These are phyloP conservation scores for Yarrowia osloensis DNA, from an alignment of 805 yeast genomes.

Conservation along the genomic window DNA sequence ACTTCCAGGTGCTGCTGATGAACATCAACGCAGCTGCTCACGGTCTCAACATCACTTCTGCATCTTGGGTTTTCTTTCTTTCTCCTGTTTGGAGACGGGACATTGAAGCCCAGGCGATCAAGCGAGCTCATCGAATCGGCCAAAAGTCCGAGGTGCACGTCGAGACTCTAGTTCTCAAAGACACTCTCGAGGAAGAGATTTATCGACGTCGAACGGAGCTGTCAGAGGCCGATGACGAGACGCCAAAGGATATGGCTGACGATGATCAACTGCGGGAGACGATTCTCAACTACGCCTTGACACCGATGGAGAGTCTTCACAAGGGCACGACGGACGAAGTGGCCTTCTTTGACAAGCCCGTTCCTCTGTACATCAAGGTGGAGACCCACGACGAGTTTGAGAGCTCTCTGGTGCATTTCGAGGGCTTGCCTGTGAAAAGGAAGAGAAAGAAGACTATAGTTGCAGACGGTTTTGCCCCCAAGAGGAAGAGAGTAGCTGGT, in stretches of 20 bases:
- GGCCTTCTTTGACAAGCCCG: neutral
- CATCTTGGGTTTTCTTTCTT: conserved; percentile 82
- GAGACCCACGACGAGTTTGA: neutral
- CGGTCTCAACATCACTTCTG: conserved; percentile 82
- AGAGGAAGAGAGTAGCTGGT: too few species aligned
- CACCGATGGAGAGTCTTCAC: neutral
- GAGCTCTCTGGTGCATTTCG: neutral
- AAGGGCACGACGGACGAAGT: conserved; percentile 1
- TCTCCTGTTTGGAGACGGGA: conserved; percentile 98
- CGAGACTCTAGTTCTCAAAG: conserved; percentile 74
- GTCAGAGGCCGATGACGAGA: neutral
- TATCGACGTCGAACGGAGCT: conserved; percentile 29
- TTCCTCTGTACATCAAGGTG: neutral
- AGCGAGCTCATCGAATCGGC: conserved; percentile 88
- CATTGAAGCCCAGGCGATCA: conserved; percentile 87
- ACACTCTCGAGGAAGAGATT: conserved; percentile 67
- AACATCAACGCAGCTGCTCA: conserved; percentile 93
- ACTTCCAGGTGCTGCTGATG: conserved; percentile 54
- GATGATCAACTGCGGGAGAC: conserved; percentile 1
- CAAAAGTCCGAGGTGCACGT: conserved; percentile 74
- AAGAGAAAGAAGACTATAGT: neutral
- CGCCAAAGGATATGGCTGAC: neutral
- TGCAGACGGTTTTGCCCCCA: too few species aligned
- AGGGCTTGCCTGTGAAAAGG: neutral
- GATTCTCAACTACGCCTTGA: neutral